Evolutionary conservation across 2,329 filamentous ascomycete species (phyloP).

Genomic region (Xylaria sp.): DNA sequence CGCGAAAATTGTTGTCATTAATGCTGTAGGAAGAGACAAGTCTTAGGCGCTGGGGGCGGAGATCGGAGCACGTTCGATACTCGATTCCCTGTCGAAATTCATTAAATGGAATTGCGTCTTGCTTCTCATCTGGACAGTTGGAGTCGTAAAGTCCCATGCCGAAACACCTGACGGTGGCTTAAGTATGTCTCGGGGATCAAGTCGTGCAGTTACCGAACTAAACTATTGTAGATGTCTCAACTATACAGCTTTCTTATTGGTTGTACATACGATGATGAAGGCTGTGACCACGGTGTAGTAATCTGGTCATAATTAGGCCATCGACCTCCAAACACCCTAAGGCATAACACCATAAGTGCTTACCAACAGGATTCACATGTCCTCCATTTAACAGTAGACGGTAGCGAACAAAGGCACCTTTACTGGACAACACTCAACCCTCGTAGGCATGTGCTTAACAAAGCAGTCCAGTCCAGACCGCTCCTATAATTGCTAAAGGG

Average conservation of each 20-base stretch:
- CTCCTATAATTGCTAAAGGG: neutral
- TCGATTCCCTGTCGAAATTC: too few relatives aligned
- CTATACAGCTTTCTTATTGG: neutral
- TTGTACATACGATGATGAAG: neutral
- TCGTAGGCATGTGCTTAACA: neutral
- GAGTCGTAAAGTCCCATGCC: too few relatives aligned
- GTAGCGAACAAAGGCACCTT: neutral
- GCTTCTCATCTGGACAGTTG: too few relatives aligned
- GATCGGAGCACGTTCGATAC: too few relatives aligned
- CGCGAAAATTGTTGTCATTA: too few relatives aligned
- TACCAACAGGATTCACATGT: neutral
- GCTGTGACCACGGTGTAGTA: neutral
- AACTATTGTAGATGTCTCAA: neutral
- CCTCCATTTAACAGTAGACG: neutral
- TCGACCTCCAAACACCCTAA: neutral
- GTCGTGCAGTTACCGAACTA: neutral
- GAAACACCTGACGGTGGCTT: too few relatives aligned
- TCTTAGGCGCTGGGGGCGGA: too few relatives aligned
- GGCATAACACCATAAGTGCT: neutral
- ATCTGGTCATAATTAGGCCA: too few relatives aligned
- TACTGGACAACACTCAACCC: neutral
- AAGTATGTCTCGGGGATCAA: too few relatives aligned
- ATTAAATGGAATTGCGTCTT: too few relatives aligned
- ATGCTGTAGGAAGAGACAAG: too few relatives aligned
- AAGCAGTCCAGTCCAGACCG: neutral